Evolutionary conservation across 1,284 basidiomycete genomes (phyloP), one percentile per base, ranked within the genome.

Genomic region (Takashimella koratensis): DNA sequence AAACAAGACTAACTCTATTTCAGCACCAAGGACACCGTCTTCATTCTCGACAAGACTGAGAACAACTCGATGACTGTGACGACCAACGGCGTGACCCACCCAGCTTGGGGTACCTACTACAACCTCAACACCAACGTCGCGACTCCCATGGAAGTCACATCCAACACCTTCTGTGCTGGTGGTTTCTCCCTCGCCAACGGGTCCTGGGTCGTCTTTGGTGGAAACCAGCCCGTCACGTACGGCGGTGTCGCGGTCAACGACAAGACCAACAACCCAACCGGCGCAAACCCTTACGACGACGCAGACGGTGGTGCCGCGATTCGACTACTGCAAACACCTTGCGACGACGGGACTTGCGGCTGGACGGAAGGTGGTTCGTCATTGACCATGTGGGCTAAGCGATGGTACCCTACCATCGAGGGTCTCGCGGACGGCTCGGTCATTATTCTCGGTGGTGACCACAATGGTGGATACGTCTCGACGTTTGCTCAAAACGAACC

Each of bases 321-420:
- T 41, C 67, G 79, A 56, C 75, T 92, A 63, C 79, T 94, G 51
- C n/a, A n/a, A n/a, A 84, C 84, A 56, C 87, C 89, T 4, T 93
- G 90, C 70, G 81, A 79, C 16, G 79, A 79, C 56, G 81, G 83
- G 0, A 62, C 78, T 1, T 74, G 82, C 81, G 13, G 83, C 84
- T 76, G 87, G 86, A 30, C 81, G 82, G 56, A 76, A 62, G 66
- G 76, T 6, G 64, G 66, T 21, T 57, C 54, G 25, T 53, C 57
- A 43, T 58, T 73, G 54, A 69, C 71, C 56, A 72, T 71, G 72
- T 87, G 68, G 66, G 55, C 58, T 54, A 79, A 82, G 58, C 83
- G 92, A 11, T 95, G 91, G 92, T 94, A 95, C 69, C 86, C 81
- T 46, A 83, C 80, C 53, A 79, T 79, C 20, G 79, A 80, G 61